Percentiles rank a stretch among this genome's conserved stretches.
phyloP scores from a whole-genome alignment of 2,329 filamentous ascomycete genomes.

The Cylindrodendrum hubeiense region DNA sequence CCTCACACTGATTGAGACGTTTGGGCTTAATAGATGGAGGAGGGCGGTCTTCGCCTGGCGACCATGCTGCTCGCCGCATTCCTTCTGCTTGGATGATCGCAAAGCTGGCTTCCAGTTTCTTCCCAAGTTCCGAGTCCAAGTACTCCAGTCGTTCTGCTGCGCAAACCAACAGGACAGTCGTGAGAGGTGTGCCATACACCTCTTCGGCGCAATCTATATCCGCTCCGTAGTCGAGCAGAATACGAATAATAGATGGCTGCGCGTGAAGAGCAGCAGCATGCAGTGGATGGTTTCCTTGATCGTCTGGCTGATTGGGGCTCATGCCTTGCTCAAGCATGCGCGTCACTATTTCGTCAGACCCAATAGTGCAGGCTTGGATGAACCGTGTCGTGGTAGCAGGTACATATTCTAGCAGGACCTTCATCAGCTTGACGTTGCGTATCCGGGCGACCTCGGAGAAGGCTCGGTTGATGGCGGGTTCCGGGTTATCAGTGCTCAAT shows the following conservation, averaged over 20 bases:
- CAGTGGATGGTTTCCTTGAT: neutral
- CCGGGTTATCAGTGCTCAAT: neutral
- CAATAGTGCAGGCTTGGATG: neutral
- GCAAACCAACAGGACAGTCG: constrained; percentile 6
- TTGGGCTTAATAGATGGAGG: neutral
- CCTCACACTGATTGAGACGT: neutral
- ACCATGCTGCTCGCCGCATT: neutral
- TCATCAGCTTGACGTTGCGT: neutral
- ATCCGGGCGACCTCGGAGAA: neutral
- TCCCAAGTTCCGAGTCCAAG: neutral
- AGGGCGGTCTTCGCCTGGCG: neutral
- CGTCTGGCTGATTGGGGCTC: neutral
- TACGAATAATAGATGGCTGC: neutral
- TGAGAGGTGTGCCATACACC: neutral
- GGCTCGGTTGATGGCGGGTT: neutral
- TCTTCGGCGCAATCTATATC: neutral
- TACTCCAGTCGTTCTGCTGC: neutral
- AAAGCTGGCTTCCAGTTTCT: neutral
- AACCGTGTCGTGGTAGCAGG: neutral
- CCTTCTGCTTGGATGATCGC: too few species aligned
- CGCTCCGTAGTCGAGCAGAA: neutral
- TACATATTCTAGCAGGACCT: neutral
- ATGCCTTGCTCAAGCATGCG: constrained; percentile 12
- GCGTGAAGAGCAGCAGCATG: constrained; percentile 9
- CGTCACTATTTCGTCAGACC: neutral